Evolutionary conservation across 176 grass and related monocot genomes (phyloP).

Genomic region (maize (Zea mays)): DNA sequence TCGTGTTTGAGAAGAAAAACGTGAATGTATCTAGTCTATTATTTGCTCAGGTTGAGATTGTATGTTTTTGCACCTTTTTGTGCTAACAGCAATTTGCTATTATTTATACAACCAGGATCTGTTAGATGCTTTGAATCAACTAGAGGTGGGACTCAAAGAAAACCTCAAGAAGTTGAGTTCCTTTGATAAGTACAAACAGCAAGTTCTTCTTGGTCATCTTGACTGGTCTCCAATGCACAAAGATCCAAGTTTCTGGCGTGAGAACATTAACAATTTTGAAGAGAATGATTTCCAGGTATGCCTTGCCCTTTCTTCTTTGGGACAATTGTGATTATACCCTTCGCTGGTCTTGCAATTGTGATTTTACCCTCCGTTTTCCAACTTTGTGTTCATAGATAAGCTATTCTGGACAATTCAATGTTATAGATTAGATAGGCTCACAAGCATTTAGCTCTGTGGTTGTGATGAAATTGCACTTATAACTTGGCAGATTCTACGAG

Average conservation of each 20-base stretch:
- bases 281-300: conserved; percentile 99
- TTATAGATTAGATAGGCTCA: not conserved
- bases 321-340: too few relatives aligned
- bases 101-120: conserved; percentile 63
- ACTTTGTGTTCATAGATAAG: too few relatives aligned
- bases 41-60: conserved; percentile 13
- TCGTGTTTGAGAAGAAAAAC: too few relatives aligned
- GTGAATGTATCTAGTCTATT: conserved; percentile 3
- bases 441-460: not conserved
- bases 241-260: conserved; percentile 90
- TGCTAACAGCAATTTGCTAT: conserved; percentile 24
- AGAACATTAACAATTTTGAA: conserved; percentile 94
- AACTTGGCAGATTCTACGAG: conserved; percentile 69
- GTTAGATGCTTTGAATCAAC: conserved; percentile 84
- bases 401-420: not conserved
- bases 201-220: conserved; percentile 95
- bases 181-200: conserved; percentile 97
- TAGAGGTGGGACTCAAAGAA: conserved; percentile 84
- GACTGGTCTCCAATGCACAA: conserved; percentile 99
- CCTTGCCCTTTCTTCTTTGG: not conserved
- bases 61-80: not conserved
- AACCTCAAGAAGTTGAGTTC: conserved; percentile 82
- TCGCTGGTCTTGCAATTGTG: too few relatives aligned
- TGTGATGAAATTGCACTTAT: conserved; percentile 8
- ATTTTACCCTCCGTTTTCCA: too few relatives aligned